These are phyloP conservation scores for Mycena belliarum DNA, from an alignment of 768 basidiomycete genomes.

Conservation along the genomic window DNA sequence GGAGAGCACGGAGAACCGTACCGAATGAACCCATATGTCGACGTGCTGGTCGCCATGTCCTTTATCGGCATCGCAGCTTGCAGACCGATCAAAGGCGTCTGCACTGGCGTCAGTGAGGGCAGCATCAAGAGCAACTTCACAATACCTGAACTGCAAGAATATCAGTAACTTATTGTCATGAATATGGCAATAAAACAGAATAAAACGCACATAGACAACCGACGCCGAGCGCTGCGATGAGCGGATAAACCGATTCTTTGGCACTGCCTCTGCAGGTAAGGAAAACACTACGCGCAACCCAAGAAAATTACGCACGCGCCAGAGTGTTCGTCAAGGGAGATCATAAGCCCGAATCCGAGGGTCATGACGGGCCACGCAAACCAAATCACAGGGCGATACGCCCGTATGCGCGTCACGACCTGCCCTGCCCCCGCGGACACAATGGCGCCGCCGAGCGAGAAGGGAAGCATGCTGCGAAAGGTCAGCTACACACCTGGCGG, in stretches of 20 bases:
- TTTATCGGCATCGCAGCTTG: slow-evolving; percentile 88
- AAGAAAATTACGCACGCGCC: slow-evolving; percentile 40
- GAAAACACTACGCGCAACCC: not conserved
- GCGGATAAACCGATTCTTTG: slow-evolving; percentile 59
- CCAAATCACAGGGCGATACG: slow-evolving; percentile 68
- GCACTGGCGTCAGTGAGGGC: slow-evolving; percentile 6
- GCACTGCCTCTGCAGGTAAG: slow-evolving; percentile 42
- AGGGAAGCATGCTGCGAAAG: slow-evolving; percentile 66
- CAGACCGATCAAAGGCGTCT: slow-evolving; percentile 70
- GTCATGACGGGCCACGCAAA: slow-evolving; percentile 53
- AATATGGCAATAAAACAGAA: too few relatives aligned
- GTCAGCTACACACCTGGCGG: not conserved
- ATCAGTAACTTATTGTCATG: slow-evolving; percentile 47
- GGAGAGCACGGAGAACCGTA: not conserved
- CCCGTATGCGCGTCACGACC: slow-evolving; percentile 54
- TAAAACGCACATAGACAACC: slow-evolving; percentile 47
- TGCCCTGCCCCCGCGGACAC: slow-evolving; percentile 60
- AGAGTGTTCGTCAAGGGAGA: slow-evolving; percentile 58
- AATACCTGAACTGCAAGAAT: slow-evolving; percentile 10
- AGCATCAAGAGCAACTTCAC: not conserved
- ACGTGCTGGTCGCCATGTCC: slow-evolving; percentile 84
- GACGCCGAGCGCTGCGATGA: slow-evolving; percentile 65
- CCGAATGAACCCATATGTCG: slow-evolving; percentile 69
- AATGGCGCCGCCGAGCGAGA: slow-evolving; percentile 59
- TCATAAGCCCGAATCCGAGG: slow-evolving; percentile 75